Base-by-base conservation (phyloP, 148 eudicot species). In the Nepenthes mirabilis region DNA sequence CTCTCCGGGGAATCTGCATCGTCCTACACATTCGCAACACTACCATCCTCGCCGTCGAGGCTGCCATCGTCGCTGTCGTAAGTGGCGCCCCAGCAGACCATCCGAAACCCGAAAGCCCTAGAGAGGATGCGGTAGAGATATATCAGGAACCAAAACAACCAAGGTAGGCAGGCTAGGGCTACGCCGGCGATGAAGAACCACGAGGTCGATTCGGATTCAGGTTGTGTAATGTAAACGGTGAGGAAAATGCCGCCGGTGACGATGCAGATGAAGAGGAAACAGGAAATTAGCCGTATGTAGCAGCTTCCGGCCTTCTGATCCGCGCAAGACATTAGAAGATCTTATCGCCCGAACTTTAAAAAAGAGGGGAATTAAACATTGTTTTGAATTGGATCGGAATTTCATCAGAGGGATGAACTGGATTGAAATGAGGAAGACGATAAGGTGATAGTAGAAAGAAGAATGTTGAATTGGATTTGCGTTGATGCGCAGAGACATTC, bases 61-160 rank as follows among this genome's bases (percentile, higher is more conserved):
- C 52, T 49, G 52, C 52, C 52, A 49, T 58, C 58, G 32, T 56
- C 68, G 5, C 54, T 55, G 6, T 56, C 52, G 6, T 14, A 49
- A 9, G 35, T 37, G 8, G 33, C 36, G n/a, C 77, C 81, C 72
- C 72, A 77, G 47, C 81, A 77, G 37, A 54, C 75, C 78, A 77
- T 77, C 47, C 78, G 63, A 35, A 77, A 77, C 4, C 81, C 81
- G 32, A 63, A 65, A 5, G 69, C 47, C 37, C 81, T 74, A 1
- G 81, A 77, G 11, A 70, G 11, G 54, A 74, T 57, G 2, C 81
- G 62, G 33, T 77, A 77, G 5, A 66, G 34, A 13, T 68, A 51
- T 3, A 71, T 67, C 2, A 74, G 50, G 33, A 77, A 12, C 81
- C 81, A 77, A 58, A 77, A 77, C 52, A 77, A 63, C 81, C 81